Conservation (phyloP, 225 moss, liverwort and hornwort genomes). For the Bryum argenteum region DNA sequence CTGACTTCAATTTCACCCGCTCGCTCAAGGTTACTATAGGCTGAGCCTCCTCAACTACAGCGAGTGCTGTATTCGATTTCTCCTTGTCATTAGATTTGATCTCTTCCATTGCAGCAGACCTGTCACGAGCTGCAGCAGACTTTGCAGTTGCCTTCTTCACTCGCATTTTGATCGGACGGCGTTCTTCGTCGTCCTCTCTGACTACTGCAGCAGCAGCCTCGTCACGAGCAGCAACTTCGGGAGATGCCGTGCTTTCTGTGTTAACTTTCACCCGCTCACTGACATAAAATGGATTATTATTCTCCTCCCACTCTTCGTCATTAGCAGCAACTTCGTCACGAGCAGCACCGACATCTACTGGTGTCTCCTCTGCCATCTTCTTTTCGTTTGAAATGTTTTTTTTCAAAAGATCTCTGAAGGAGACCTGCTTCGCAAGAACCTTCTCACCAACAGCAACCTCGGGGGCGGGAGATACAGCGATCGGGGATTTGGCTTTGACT, state of each 20-base stretch:
- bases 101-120: neutral
- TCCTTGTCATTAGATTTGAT: neutral
- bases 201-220: neutral
- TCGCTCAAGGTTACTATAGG: constrained; percentile 23
- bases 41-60: neutral
- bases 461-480: neutral
- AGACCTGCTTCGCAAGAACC: neutral
- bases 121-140: neutral
- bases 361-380: neutral
- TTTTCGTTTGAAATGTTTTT: neutral
- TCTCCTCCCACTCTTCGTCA: neutral
- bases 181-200: constrained; percentile 1
- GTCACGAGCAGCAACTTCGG: neutral
- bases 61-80: neutral
- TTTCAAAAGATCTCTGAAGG: constrained; percentile 16
- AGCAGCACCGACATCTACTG: neutral
- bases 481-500: neutral
- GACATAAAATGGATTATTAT: neutral
- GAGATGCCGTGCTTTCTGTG: constrained; percentile 1
- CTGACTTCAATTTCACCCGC: constrained; percentile 38
- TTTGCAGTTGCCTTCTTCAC: constrained; percentile 3
- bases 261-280: neutral
- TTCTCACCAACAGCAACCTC: constrained; percentile 1
- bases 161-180: neutral
- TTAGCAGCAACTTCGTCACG: neutral